phyloP scores from a whole-genome alignment of 768 basidiomycete genomes.

The Hemileccinum rubropunctum region DNA sequence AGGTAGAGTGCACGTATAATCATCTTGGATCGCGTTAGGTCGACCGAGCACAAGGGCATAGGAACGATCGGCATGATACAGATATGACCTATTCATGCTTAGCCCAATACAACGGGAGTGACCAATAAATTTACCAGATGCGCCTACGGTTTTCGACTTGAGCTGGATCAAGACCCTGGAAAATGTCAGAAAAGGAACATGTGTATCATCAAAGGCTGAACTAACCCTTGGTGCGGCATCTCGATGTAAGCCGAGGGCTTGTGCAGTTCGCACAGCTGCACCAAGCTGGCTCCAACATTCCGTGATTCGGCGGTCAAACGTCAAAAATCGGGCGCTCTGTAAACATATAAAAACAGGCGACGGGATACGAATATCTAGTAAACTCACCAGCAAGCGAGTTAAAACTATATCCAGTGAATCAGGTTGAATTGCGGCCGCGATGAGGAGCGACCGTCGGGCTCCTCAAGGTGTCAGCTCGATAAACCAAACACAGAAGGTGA shows the following conservation, averaged over 20 bases:
- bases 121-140: constrained; percentile 59
- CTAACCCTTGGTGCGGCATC: constrained; percentile 82
- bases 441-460: constrained; percentile 86
- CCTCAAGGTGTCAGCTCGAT: constrained; percentile 18
- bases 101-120: background rate
- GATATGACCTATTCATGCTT: constrained; percentile 60
- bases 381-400: constrained; percentile 70
- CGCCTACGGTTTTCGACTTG: constrained; percentile 87
- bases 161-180: constrained; percentile 66
- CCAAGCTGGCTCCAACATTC: constrained; percentile 97
- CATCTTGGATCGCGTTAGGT: constrained; percentile 86
- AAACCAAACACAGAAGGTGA: background rate
- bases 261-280: constrained; percentile 88
- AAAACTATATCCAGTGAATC: constrained; percentile 92
- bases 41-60: constrained; percentile 90
- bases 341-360: constrained; percentile 12
- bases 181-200: constrained; percentile 5
- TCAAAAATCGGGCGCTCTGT: constrained; percentile 65
- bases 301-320: constrained; percentile 81
- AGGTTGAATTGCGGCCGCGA: constrained; percentile 90
- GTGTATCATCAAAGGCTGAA: background rate
- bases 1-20: constrained; percentile 78
- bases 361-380: background rate
- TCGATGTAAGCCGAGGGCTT: constrained; percentile 89
- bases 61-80: constrained; percentile 92